These are phyloP conservation scores for Prosopis cineraria DNA, from an alignment of 306 rosid species.

Conservation along the genomic window DNA sequence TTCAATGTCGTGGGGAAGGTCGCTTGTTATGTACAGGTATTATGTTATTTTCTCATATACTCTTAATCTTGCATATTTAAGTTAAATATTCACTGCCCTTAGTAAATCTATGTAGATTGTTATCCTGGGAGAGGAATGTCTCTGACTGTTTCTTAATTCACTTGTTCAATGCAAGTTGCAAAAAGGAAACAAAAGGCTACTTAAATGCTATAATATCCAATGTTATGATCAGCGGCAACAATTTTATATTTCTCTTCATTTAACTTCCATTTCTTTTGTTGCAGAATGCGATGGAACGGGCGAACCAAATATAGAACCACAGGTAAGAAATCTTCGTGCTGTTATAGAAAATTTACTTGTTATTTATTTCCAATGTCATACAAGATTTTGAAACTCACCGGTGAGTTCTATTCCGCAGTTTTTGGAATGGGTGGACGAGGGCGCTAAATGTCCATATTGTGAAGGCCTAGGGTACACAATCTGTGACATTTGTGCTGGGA, in stretches of 20 bases:
- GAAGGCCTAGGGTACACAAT: slow-evolving; percentile 70
- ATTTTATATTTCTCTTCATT: slow-evolving; percentile 13
- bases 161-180: slow-evolving; percentile 16
- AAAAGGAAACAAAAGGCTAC: neutral
- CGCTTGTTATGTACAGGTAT: slow-evolving; percentile 84
- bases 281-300: slow-evolving; percentile 95
- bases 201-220: slow-evolving; percentile 1
- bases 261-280: slow-evolving; percentile 41
- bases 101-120: neutral
- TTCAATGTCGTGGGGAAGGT: slow-evolving; percentile 86
- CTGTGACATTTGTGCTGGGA: slow-evolving; percentile 78
- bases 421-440: slow-evolving; percentile 88
- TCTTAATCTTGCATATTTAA: neutral
- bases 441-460: slow-evolving; percentile 79
- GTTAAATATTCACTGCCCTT: neutral
- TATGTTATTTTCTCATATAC: neutral
- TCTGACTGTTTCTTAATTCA: neutral
- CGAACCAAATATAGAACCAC: slow-evolving; percentile 87
- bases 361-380: slow-evolving; percentile 2
- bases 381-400: slow-evolving; percentile 25
- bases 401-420: slow-evolving; percentile 59
- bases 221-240: slow-evolving; percentile 22
- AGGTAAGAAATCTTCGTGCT: slow-evolving; percentile 54
- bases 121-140: slow-evolving; percentile 17
- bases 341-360: neutral